Evolutionary conservation across 2,329 filamentous ascomycete genomes (phyloP), one percentile per base, ranked within the genome.

Genomic region (Diplocarpon rosae): DNA sequence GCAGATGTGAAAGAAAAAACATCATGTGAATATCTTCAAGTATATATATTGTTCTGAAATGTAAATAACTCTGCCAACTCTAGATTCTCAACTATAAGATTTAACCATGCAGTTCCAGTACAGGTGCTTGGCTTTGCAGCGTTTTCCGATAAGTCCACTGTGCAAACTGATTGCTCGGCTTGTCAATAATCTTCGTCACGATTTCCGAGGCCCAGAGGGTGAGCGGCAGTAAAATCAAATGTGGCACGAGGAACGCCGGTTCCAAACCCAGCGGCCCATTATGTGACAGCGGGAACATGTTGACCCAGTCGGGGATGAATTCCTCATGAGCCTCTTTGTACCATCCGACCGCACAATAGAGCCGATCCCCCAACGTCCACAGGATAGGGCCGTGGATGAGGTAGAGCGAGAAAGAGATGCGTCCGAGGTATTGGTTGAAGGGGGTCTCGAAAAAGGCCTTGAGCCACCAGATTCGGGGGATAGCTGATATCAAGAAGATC

Each of bases 321-420:
- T 69, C 57, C 16, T 66, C 59, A 50, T 79, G 69, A 11, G 65
- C 62, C 1, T 68, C 63, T 35, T 70, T 68, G 3, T 63, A 56
- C 65, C 73, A 78, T 8, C 80, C 80, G 0, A 70, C 68, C 8
- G 76, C 75, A 6, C 72, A 69, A 59, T 84, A 84, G 1, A 85
- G 28, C 29, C 80, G 65, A 56, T 85, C 76, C 2, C 77, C 79
- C 1, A 82, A 42, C 0, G 67, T 68, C 66, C 68, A 72, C 1
- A 83, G 62, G 1, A 83, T 59, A 0, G 78, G 78, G 0, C 78
- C 78, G 52, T 83, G 79, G 10, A 81, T 68, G 8, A 83, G 65
- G 60, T 83, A 83, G 9, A 83, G 63, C 1, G 73, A 67, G 56
- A 73, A 83, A 0, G 76, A 80, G 43, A 82, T 68, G 37, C 72